Percentiles rank a stretch among this genome's conserved stretches.
phyloP scores from a whole-genome alignment of 1,284 basidiomycete species.

The Blastosporella zonata region DNA sequence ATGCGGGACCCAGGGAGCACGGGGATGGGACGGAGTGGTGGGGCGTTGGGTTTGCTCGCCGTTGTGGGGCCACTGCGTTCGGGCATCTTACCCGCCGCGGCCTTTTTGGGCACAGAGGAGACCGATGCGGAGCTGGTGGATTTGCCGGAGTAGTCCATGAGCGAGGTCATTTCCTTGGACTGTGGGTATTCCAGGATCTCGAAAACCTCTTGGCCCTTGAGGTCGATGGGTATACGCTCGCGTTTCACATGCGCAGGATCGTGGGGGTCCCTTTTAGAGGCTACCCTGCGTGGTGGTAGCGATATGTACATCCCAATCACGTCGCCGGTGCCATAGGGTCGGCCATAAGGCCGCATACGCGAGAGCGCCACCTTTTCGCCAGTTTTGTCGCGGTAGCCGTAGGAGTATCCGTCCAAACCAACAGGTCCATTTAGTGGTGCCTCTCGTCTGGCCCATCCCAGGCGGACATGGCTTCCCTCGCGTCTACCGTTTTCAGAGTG shows the following conservation, averaged over 20 bases:
- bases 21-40: conserved; percentile 64
- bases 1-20: conserved; percentile 74
- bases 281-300: conserved; percentile 66
- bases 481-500: conserved; percentile 42
- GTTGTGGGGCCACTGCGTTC: conserved; percentile 41
- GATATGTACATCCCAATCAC: conserved; percentile 93
- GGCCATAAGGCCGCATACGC: conserved; percentile 76
- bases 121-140: conserved; percentile 53
- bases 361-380: conserved; percentile 91
- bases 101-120: conserved; percentile 61
- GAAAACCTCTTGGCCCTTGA: conserved; percentile 96
- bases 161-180: conserved; percentile 90
- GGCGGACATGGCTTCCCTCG: conserved; percentile 80
- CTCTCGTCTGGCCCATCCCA: conserved; percentile 93
- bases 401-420: conserved; percentile 92
- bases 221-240: conserved; percentile 89
- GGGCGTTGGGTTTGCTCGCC: conserved; percentile 25
- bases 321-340: conserved; percentile 78
- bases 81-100: conserved; percentile 62
- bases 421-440: conserved; percentile 90
- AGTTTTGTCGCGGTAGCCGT: conserved; percentile 86
- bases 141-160: conserved; percentile 73
- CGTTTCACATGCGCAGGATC: conserved; percentile 80
- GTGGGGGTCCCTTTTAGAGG: conserved; percentile 54
- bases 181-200: conserved; percentile 90